Conservation (phyloP, 108 stramenopile genomes). For the Conticribra weissflogii region DNA sequence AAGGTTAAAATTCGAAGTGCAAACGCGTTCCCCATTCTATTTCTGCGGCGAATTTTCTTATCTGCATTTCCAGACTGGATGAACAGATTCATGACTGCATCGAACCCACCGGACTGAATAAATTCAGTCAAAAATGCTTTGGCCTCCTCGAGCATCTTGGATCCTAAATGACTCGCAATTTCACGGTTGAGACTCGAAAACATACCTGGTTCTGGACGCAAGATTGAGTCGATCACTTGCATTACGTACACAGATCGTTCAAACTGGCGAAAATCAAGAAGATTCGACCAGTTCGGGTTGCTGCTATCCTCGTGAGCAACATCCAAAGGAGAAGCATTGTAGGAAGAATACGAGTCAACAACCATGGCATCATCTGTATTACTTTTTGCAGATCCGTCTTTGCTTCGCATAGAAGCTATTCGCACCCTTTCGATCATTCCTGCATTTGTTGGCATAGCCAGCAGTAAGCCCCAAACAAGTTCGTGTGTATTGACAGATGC, state of each 20-base stretch:
- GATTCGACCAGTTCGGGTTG: conserved; percentile 59
- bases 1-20: conserved; percentile 85
- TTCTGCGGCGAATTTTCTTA: conserved; percentile 57
- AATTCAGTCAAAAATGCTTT: conserved; percentile 75
- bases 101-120: conserved; percentile 91
- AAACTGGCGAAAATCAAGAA: conserved; percentile 71
- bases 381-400: not conserved
- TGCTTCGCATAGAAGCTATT: conserved; percentile 37
- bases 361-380: conserved; percentile 65
- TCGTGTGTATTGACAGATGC: conserved; percentile 57
- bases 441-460: conserved; percentile 90
- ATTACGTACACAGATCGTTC: conserved; percentile 91
- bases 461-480: conserved; percentile 92
- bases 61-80: conserved; percentile 55
- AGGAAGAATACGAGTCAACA: too few relatives aligned
- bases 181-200: conserved; percentile 58
- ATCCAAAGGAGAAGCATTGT: too few relatives aligned
- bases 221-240: conserved; percentile 90
- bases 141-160: conserved; percentile 45
- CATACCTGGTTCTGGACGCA: conserved; percentile 86
- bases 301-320: too few relatives aligned
- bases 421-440: conserved; percentile 62
- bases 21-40: conserved; percentile 83
- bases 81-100: conserved; percentile 81
- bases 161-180: conserved; percentile 33